phyloP scores from a whole-genome alignment of 2,329 filamentous ascomycete genomes.

The Blastomyces parvus region DNA sequence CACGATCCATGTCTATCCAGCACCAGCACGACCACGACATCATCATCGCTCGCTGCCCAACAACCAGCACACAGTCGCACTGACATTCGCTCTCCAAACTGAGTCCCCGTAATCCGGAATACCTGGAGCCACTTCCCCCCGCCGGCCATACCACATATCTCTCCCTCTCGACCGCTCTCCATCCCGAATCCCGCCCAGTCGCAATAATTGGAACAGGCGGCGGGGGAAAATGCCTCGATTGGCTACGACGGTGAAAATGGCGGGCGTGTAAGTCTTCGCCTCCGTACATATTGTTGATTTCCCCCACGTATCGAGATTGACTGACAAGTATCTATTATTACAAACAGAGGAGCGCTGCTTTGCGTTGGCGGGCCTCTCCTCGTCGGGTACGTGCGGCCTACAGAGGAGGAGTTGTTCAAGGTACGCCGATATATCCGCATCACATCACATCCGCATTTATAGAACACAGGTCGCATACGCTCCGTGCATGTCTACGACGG shows the following conservation, averaged over 20 bases:
- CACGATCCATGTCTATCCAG: too few relatives aligned
- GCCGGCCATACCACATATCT: background rate
- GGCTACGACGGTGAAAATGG: slow-evolving; percentile 7
- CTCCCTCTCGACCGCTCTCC: background rate
- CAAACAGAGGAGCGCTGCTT: slow-evolving; percentile 55
- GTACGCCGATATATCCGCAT: slow-evolving; percentile 24
- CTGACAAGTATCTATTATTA: slow-evolving; percentile 10
- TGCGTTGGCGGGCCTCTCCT: slow-evolving; percentile 78
- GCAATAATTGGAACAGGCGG: background rate
- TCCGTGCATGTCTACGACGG: background rate
- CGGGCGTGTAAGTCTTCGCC: slow-evolving; percentile 4
- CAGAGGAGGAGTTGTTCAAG: slow-evolving; percentile 82
- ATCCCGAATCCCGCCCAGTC: background rate
- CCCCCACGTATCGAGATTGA: slow-evolving; percentile 4
- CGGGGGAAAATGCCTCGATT: background rate
- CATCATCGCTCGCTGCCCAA: background rate
- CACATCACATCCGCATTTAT: background rate
- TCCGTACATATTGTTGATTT: background rate
- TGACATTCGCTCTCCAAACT: background rate
- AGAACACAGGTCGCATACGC: background rate
- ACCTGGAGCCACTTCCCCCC: background rate
- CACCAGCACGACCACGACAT: background rate
- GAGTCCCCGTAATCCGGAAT: background rate
- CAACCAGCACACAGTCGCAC: background rate
- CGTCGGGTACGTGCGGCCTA: slow-evolving; percentile 61